phyloP scores from a whole-genome alignment of 768 basidiomycete species.

The Tubosaeta sp. region DNA sequence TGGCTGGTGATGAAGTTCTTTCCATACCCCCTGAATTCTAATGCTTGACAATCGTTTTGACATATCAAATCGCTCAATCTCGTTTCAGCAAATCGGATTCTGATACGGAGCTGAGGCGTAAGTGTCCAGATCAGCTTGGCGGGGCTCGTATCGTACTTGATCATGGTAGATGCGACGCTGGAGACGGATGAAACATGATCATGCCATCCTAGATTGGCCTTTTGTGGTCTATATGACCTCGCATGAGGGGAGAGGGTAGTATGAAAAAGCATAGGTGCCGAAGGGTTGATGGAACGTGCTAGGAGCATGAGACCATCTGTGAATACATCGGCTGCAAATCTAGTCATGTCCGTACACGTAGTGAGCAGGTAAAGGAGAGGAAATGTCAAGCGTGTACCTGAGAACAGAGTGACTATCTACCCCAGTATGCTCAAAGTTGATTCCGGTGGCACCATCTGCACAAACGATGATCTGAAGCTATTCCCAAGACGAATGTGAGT shows the following conservation, averaged over 20 bases:
- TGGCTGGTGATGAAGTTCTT: conserved; percentile 95
- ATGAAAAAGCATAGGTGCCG: conserved; percentile 91
- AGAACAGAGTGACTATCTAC: conserved; percentile 97
- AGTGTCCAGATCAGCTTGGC: conserved; percentile 97
- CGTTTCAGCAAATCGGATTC: conserved; percentile 92
- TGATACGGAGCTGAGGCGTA: conserved; percentile 76
- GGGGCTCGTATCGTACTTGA: conserved; percentile 67
- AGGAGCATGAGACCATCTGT: conserved; percentile 98
- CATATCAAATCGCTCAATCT: conserved; percentile 93
- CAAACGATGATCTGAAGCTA: conserved; percentile 96
- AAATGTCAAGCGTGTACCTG: conserved; percentile 39
- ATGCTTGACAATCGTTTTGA: conserved; percentile 93
- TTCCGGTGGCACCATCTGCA: conserved; percentile 89
- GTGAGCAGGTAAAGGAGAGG: conserved; percentile 1
- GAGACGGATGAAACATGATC: conserved; percentile 38
- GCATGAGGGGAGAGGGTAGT: conserved; percentile 81
- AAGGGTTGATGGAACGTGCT: conserved; percentile 93
- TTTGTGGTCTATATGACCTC: conserved; percentile 62
- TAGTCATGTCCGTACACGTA: conserved; percentile 15
- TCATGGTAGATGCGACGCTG: not conserved
- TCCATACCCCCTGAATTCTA: conserved; percentile 91
- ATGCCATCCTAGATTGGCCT: conserved; percentile 17
- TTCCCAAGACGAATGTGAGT: not conserved
- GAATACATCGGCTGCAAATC: conserved; percentile 88
- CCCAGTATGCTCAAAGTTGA: conserved; percentile 98